Conservation (phyloP, 768 basidiomycete species). For the Jaapia argillacea region DNA sequence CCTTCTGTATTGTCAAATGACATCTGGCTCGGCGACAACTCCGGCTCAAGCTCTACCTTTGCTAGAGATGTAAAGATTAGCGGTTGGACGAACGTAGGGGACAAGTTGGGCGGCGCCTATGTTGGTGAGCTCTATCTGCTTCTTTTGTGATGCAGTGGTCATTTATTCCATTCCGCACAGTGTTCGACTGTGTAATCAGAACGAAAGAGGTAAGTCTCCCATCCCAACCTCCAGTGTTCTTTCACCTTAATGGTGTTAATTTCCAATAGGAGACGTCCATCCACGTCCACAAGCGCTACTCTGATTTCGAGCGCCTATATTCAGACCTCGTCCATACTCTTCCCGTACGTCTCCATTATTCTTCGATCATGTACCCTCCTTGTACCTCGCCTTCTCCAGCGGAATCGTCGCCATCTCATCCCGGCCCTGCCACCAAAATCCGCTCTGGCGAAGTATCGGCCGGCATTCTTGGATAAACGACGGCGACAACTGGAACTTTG, state of each 20-base stretch:
- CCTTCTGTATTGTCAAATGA: conserved; percentile 57
- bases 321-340: conserved; percentile 36
- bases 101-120: conserved; percentile 53
- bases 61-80: conserved; percentile 54
- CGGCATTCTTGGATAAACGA: conserved; percentile 56
- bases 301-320: conserved; percentile 49
- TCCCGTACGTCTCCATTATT: conserved; percentile 30
- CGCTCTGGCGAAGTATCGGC: conserved; percentile 55
- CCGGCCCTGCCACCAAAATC: conserved; percentile 62
- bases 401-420: conserved; percentile 33
- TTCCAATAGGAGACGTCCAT: conserved; percentile 42
- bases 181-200: conserved; percentile 61
- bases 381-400: conserved; percentile 20
- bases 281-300: conserved; percentile 60
- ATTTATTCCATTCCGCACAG: conserved; percentile 18
- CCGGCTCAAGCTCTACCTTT: conserved; percentile 42
- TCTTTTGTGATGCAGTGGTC: neutral
- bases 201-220: conserved; percentile 44
- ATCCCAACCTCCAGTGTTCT: too few relatives aligned
- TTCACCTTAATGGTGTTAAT: neutral
- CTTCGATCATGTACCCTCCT: neutral
- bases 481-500: conserved; percentile 53
- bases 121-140: conserved; percentile 32
- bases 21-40: conserved; percentile 60
- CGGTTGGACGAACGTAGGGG: conserved; percentile 69